These are phyloP conservation scores for Aspergillus luchuensis DNA, from an alignment of 2,329 filamentous ascomycete species.

Conservation along the genomic window DNA sequence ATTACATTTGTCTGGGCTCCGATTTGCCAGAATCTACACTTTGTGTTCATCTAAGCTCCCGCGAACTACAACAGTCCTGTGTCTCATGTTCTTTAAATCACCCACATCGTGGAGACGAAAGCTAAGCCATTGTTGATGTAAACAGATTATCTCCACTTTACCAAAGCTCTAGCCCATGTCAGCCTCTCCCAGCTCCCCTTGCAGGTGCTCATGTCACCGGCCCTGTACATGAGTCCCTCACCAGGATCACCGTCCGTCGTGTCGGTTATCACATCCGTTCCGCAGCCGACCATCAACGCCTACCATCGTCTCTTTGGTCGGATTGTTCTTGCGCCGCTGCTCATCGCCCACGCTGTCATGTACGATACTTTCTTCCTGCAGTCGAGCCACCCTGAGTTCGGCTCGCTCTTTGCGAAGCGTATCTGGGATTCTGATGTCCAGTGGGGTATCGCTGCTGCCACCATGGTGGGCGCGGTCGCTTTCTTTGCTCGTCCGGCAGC, in stretches of 20 bases:
- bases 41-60: not conserved
- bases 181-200: constrained; percentile 62
- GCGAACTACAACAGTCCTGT: not conserved
- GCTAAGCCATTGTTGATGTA: not conserved
- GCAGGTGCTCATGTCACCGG: constrained; percentile 57
- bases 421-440: constrained; percentile 60
- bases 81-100: not conserved
- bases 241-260: constrained; percentile 51
- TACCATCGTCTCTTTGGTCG: constrained; percentile 62
- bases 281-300: constrained; percentile 58
- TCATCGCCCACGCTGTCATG: constrained; percentile 55
- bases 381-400: constrained; percentile 40
- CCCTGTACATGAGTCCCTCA: constrained; percentile 44
- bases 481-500: constrained; percentile 51
- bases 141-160: constrained; percentile 64
- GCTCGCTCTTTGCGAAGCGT: constrained; percentile 53
- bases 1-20: not conserved
- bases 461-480: constrained; percentile 50
- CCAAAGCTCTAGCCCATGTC: constrained; percentile 63
- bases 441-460: constrained; percentile 54
- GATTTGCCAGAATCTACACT: not conserved
- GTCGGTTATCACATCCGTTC: constrained; percentile 54
- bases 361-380: constrained; percentile 62
- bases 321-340: constrained; percentile 53
- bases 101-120: not conserved